Evolutionary conservation across 2,329 filamentous ascomycete species (phyloP).

Genomic region (Apiospora phragmitis): DNA sequence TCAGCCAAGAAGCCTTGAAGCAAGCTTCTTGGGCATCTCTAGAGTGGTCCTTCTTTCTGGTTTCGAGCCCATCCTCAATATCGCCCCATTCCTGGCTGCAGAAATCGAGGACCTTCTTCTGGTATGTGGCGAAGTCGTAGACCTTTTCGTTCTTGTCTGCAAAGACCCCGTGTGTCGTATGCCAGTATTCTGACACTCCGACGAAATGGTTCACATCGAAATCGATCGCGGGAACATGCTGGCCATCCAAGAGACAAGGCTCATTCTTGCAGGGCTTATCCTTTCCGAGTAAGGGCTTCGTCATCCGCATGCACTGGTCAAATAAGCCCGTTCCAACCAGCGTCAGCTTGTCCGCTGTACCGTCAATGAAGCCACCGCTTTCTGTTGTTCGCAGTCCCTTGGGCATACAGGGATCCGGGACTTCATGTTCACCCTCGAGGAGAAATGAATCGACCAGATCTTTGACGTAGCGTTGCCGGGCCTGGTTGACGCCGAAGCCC

Average conservation of each 20-base stretch:
- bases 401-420: conserved; percentile 91
- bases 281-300: conserved; percentile 86
- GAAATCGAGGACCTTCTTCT: conserved; percentile 79
- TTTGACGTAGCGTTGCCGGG: conserved; percentile 81
- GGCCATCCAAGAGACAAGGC: conserved; percentile 87
- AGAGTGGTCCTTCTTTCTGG: conserved; percentile 74
- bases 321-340: conserved; percentile 86
- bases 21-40: conserved; percentile 84
- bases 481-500: conserved; percentile 95
- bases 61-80: conserved; percentile 66
- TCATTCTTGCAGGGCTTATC: conserved; percentile 79
- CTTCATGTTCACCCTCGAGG: conserved; percentile 59
- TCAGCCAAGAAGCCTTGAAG: conserved; percentile 98
- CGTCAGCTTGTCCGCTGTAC: conserved; percentile 44
- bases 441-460: conserved; percentile 67
- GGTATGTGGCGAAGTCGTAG: conserved; percentile 90
- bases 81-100: conserved; percentile 80
- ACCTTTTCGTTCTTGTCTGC: conserved; percentile 74
- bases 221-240: conserved; percentile 92
- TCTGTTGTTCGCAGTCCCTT: conserved; percentile 71
- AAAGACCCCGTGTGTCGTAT: conserved; percentile 95
- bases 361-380: conserved; percentile 60
- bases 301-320: conserved; percentile 77
- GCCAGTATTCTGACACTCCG: conserved; percentile 98
- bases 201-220: conserved; percentile 98